These are phyloP conservation scores for Annulohypoxylon nitens DNA, from an alignment of 495 filamentous ascomycete genomes.

Conservation along the genomic window DNA sequence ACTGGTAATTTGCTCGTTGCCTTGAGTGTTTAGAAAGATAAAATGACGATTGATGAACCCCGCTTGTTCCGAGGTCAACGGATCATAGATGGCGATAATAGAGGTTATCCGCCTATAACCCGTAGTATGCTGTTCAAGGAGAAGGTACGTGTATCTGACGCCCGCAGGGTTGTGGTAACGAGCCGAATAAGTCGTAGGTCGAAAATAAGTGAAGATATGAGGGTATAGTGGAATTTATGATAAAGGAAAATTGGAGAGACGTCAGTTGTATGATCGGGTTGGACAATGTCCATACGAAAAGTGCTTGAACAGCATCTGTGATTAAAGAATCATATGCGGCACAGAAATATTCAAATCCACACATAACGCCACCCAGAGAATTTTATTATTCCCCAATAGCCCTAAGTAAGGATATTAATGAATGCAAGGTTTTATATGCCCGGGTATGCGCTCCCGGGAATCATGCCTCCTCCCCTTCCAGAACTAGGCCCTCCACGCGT, in stretches of 20 bases:
- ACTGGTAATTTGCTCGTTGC: conserved; percentile 29
- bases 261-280: conserved; percentile 14
- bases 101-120: not conserved
- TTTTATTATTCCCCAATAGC: not conserved
- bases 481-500: conserved; percentile 45
- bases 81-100: conserved; percentile 2
- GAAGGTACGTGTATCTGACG: conserved; percentile 19
- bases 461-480: conserved; percentile 45
- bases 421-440: conserved; percentile 32
- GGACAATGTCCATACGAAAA: conserved; percentile 18
- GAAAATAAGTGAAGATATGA: conserved; percentile 36
- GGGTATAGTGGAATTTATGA: conserved; percentile 42
- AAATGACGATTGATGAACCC: not conserved
- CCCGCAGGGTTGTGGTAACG: not conserved
- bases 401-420: conserved; percentile 20
- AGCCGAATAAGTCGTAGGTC: conserved; percentile 25
- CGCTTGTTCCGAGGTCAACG: conserved; percentile 5
- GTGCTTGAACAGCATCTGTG: conserved; percentile 24
- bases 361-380: not conserved
- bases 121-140: conserved; percentile 27
- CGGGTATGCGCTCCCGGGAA: conserved; percentile 57
- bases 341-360: not conserved
- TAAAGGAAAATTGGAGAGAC: conserved; percentile 26
- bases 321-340: conserved; percentile 10
- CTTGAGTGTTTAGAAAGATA: conserved; percentile 21